Evolutionary conservation across 2,329 filamentous ascomycete genomes (phyloP).

Genomic region (Fulvia fulva): DNA sequence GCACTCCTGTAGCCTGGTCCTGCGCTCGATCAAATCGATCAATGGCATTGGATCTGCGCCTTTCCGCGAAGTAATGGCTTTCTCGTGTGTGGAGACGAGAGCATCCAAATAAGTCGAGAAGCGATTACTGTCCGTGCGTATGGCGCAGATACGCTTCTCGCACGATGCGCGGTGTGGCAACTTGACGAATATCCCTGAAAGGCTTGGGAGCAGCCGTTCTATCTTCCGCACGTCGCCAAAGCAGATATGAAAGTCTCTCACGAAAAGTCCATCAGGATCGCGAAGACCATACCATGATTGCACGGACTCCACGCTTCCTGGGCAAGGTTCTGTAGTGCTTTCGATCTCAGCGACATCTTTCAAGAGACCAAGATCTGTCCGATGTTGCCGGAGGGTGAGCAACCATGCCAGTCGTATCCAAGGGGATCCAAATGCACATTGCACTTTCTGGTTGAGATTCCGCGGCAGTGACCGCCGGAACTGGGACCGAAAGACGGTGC

Average conservation of each 20-base stretch:
- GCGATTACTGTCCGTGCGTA: slow-evolving; percentile 59
- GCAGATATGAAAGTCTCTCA: slow-evolving; percentile 73
- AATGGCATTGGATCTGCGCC: slow-evolving; percentile 57
- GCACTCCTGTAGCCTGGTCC: slow-evolving; percentile 61
- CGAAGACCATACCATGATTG: slow-evolving; percentile 73
- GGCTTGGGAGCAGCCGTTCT: slow-evolving; percentile 67
- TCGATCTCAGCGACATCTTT: slow-evolving; percentile 64
- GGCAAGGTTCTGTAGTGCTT: slow-evolving; percentile 54
- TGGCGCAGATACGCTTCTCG: slow-evolving; percentile 59
- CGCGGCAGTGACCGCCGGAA: slow-evolving; percentile 62
- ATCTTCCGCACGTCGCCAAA: slow-evolving; percentile 68
- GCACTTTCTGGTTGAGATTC: slow-evolving; percentile 54
- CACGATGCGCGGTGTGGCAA: slow-evolving; percentile 46
- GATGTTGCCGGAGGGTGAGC: slow-evolving; percentile 67
- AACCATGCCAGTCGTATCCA: slow-evolving; percentile 86
- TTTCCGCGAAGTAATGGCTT: slow-evolving; percentile 35
- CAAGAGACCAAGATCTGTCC: slow-evolving; percentile 64
- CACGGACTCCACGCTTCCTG: slow-evolving; percentile 51
- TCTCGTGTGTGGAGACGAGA: slow-evolving; percentile 52
- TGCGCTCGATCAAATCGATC: slow-evolving; percentile 58
- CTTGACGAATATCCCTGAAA: slow-evolving; percentile 61
- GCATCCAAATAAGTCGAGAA: slow-evolving; percentile 56
- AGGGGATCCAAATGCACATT: slow-evolving; percentile 74
- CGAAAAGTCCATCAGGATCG: slow-evolving; percentile 62
- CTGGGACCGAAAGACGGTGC: slow-evolving; percentile 62